phyloP scores from a whole-genome alignment of 1,284 basidiomycete genomes.

The Boletus mariae region DNA sequence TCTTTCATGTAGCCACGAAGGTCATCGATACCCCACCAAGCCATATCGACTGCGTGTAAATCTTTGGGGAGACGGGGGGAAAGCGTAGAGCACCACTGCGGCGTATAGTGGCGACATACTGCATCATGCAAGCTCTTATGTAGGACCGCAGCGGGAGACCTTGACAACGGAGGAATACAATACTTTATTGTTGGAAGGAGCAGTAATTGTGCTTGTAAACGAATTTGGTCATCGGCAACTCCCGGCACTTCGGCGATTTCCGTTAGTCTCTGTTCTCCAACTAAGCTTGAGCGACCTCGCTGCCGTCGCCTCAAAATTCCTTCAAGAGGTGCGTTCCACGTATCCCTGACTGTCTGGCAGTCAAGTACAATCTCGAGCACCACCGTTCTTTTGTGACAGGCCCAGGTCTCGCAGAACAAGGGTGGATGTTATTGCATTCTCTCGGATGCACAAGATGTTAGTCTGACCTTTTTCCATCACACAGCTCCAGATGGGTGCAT shows the following conservation, averaged over 20 bases:
- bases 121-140: conserved; percentile 15
- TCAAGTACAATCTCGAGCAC: neutral
- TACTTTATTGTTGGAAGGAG: conserved; percentile 14
- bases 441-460: conserved; percentile 15
- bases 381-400: conserved; percentile 9
- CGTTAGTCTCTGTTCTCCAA: conserved; percentile 8
- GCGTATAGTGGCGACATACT: conserved; percentile 1
- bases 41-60: conserved; percentile 16
- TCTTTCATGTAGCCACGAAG: conserved; percentile 36
- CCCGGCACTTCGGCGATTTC: conserved; percentile 22
- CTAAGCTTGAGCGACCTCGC: neutral
- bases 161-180: conserved; percentile 27
- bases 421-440: conserved; percentile 27
- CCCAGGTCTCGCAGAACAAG: conserved; percentile 9
- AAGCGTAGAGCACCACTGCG: neutral
- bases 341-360: neutral
- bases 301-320: conserved; percentile 12
- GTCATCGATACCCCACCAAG: conserved; percentile 36
- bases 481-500: conserved; percentile 72
- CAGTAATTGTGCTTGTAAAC: neutral
- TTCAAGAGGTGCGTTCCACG: conserved; percentile 30
- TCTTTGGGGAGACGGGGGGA: neutral
- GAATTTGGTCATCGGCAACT: conserved; percentile 20
- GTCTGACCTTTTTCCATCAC: conserved; percentile 21
- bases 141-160: conserved; percentile 10